Percentiles rank a stretch among this genome's conserved stretches.
phyloP scores from a whole-genome alignment of 2,329 filamentous ascomycete genomes.

The Aureobasidium mangrovei region DNA sequence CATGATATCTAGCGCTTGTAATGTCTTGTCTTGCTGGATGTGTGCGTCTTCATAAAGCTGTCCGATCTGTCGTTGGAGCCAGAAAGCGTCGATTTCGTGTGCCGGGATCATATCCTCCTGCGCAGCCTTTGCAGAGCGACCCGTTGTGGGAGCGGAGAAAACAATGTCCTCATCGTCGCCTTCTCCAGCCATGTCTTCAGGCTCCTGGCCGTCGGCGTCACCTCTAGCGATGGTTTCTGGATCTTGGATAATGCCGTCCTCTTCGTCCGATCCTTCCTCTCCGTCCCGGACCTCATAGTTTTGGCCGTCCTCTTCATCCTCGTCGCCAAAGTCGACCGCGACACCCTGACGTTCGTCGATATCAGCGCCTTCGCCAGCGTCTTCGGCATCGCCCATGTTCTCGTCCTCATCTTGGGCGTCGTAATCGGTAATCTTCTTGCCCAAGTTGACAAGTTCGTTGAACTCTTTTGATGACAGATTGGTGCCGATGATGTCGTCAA shows the following conservation, averaged over 20 bases:
- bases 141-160: conserved; percentile 48
- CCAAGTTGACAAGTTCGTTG: conserved; percentile 90
- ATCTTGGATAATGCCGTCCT: conserved; percentile 23
- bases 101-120: conserved; percentile 56
- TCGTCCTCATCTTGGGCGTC: conserved; percentile 94
- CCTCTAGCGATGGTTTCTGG: conserved; percentile 23
- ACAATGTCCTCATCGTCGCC: conserved; percentile 69
- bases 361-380: conserved; percentile 59
- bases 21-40: conserved; percentile 85
- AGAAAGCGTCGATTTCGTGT: conserved; percentile 92
- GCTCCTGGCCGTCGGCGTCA: conserved; percentile 34
- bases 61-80: conserved; percentile 89
- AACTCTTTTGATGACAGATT: conserved; percentile 82
- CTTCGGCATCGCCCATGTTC: conserved; percentile 60
- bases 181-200: conserved; percentile 30
- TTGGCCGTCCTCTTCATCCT: conserved; percentile 70
- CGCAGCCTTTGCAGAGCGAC: conserved; percentile 32
- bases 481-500: conserved; percentile 85
- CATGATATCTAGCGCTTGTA: conserved; percentile 72
- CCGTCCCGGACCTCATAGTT: conserved; percentile 79
- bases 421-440: conserved; percentile 98
- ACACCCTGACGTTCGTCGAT: conserved; percentile 94
- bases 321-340: conserved; percentile 91
- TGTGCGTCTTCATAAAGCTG: conserved; percentile 83
- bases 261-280: conserved; percentile 67